phyloP scores from a whole-genome alignment of 306 rosid species.

The Sphenostylis stenocarpa region DNA sequence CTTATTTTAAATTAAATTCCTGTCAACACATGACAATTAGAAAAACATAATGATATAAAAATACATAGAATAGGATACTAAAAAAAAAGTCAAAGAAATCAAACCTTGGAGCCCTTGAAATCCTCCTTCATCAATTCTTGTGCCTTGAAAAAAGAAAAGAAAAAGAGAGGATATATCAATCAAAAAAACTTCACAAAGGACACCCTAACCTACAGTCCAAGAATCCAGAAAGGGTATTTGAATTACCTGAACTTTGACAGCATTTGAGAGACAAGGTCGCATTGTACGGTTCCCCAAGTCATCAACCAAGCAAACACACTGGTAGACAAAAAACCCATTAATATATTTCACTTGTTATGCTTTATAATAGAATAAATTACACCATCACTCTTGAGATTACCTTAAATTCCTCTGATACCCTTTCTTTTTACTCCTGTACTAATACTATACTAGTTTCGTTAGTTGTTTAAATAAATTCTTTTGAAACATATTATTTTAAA shows the following conservation, averaged over 20 bases:
- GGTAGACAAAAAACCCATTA: conserved; percentile 24
- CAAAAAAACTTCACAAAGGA: background rate
- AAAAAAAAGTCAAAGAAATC: conserved; percentile 10
- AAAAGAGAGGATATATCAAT: background rate
- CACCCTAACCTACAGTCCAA: background rate
- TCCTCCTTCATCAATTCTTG: conserved; percentile 73
- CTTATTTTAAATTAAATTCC: background rate
- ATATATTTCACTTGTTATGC: background rate
- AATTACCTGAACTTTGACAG: conserved; percentile 82
- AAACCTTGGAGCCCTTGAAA: conserved; percentile 91
- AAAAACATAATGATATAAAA: background rate
- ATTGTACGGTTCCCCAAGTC: conserved; percentile 79
- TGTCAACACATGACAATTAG: background rate
- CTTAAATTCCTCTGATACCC: background rate
- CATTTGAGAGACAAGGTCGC: conserved; percentile 94
- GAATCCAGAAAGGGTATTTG: background rate
- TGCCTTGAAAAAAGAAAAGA: conserved; percentile 50
- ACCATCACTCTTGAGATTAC: background rate
- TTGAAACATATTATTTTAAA: background rate
- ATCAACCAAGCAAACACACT: conserved; percentile 99
- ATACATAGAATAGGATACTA: background rate
- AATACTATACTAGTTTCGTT: too few relatives aligned
- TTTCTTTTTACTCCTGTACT: background rate
- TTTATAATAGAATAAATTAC: background rate
- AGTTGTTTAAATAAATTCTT: background rate